Conservation (phyloP, 352 stramenopile species). For the Globisporangium barbulae region DNA sequence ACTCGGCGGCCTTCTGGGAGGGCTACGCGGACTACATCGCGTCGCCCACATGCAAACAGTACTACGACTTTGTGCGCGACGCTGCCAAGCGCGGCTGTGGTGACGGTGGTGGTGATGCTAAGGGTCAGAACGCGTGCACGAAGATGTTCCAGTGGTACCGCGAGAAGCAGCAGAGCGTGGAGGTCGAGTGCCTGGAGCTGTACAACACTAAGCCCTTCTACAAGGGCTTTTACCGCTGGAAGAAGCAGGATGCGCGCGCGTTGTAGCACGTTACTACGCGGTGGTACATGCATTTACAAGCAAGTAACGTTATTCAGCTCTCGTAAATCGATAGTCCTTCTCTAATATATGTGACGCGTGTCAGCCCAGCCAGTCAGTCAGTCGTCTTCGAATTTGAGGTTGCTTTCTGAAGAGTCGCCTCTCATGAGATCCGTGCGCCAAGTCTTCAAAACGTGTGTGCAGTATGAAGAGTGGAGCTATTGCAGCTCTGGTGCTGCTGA, state of each 20-base stretch:
- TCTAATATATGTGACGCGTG: not conserved
- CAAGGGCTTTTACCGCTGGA: constrained; percentile 20
- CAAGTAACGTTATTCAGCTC: not conserved
- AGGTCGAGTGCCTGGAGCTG: constrained; percentile 51
- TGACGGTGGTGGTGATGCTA: not conserved
- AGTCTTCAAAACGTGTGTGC: too few relatives aligned
- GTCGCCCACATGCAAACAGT: constrained; percentile 48
- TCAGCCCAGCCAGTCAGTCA: not conserved
- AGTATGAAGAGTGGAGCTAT: not conserved
- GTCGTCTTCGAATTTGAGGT: not conserved
- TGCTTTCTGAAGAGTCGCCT: not conserved
- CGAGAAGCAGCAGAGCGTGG: constrained; percentile 31
- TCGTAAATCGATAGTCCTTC: not conserved
- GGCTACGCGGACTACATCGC: constrained; percentile 54
- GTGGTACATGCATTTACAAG: too few relatives aligned
- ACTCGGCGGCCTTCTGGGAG: constrained; percentile 60
- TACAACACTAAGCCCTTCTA: constrained; percentile 22
- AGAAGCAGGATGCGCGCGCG: not conserved
- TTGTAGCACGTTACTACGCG: not conserved
- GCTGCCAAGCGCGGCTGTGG: constrained; percentile 29
- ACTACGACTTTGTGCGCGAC: constrained; percentile 48
- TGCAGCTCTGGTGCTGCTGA: not conserved
- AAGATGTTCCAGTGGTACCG: constrained; percentile 59
- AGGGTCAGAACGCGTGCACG: constrained; percentile 16
- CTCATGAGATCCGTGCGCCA: too few relatives aligned